A percentile compares a stretch with the other conserved stretches of the same genome.
phyloP scores from a whole-genome alignment of 805 yeast genomes.

The Starmerella vaccinii region DNA sequence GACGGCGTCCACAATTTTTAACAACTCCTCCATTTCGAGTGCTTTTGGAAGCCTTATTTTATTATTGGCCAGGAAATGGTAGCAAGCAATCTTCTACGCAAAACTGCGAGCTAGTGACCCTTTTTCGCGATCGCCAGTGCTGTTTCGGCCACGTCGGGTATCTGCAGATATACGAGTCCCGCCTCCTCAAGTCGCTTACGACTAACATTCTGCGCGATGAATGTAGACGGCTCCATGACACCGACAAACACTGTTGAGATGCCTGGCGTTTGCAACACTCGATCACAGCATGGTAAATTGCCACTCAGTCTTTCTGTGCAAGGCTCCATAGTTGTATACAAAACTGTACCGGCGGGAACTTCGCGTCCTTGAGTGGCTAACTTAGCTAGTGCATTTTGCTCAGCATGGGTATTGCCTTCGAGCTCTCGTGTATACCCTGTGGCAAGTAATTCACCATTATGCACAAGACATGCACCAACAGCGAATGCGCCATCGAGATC shows the following conservation, averaged over 20 bases:
- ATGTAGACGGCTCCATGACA: conserved; percentile 78
- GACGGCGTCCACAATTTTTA: too few species aligned
- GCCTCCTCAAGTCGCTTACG: conserved; percentile 41
- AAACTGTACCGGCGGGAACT: conserved; percentile 65
- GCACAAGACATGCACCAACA: conserved; percentile 82
- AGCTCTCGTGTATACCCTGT: conserved; percentile 86
- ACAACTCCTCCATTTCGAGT: too few species aligned
- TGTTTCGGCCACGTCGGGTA: conserved; percentile 72
- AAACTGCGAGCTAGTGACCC: conserved; percentile 41
- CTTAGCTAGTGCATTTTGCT: conserved; percentile 83
- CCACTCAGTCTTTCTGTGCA: conserved; percentile 85
- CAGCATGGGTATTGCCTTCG: conserved; percentile 95
- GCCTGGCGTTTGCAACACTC: conserved; percentile 46
- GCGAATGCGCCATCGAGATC: conserved; percentile 78
- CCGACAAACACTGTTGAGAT: conserved; percentile 82
- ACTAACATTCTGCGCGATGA: conserved; percentile 70
- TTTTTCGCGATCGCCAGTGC: conserved; percentile 59
- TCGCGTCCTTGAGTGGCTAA: conserved; percentile 30
- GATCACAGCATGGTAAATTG: conserved; percentile 74
- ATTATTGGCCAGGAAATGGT: too few species aligned
- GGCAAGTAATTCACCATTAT: conserved; percentile 52
- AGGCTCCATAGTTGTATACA: conserved; percentile 97
- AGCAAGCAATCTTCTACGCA: too few species aligned
- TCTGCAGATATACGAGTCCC: conserved; percentile 62
- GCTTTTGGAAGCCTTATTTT: too few species aligned